Percentiles rank a stretch among this genome's conserved stretches.
These are phyloP conservation scores for Candida pseudofarinosa DNA, from an alignment of 805 yeast genomes.

Conservation along the genomic window DNA sequence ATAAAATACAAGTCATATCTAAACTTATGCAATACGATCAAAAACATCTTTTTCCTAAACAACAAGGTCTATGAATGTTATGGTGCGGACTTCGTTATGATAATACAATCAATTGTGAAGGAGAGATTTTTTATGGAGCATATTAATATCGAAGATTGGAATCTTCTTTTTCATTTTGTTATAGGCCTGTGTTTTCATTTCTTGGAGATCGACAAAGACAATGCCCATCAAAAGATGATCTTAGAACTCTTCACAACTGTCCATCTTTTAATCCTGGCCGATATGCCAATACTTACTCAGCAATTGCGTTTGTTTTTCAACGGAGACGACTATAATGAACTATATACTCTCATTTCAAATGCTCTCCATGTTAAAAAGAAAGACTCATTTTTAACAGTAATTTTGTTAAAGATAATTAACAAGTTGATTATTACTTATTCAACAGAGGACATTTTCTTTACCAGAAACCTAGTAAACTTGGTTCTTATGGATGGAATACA, in stretches of 20 bases:
- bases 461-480: constrained; percentile 33
- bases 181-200: constrained; percentile 13
- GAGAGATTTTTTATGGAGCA: constrained; percentile 29
- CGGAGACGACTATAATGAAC: constrained; percentile 12
- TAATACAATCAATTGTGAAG: constrained; percentile 16
- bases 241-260: constrained; percentile 17
- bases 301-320: constrained; percentile 15
- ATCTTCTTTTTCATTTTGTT: constrained; percentile 18
- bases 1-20: constrained; percentile 20
- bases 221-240: constrained; percentile 17
- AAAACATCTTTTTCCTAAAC: constrained; percentile 14
- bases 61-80: constrained; percentile 17
- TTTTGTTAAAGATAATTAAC: constrained; percentile 42
- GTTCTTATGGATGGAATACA: constrained; percentile 34
- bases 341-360: constrained; percentile 16
- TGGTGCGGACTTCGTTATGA: constrained; percentile 21
- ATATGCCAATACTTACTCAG: constrained; percentile 12
- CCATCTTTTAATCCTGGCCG: constrained; percentile 19
- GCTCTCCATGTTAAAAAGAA: constrained; percentile 14
- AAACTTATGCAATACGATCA: constrained; percentile 14
- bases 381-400: constrained; percentile 20
- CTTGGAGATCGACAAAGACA: constrained; percentile 5
- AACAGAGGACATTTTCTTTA: constrained; percentile 33
- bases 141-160: constrained; percentile 26
- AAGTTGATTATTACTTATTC: constrained; percentile 39